Percentiles rank a stretch among this genome's conserved stretches.
Evolutionary conservation across 129 eudicot species (phyloP).

Genomic region (Centrapalus pauciflorus): DNA sequence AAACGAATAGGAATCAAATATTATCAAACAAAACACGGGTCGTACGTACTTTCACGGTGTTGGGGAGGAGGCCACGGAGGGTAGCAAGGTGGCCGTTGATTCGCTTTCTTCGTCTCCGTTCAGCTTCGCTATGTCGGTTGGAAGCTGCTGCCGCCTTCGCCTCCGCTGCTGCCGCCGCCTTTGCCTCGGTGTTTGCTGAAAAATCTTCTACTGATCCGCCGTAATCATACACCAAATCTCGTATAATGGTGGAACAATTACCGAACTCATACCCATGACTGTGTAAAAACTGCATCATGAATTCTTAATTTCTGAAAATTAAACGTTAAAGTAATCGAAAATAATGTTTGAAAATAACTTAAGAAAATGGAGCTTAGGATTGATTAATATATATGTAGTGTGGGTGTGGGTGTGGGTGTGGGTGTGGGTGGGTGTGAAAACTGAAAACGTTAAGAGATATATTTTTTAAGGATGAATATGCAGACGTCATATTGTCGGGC

Average conservation of each 20-base stretch:
- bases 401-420: background rate
- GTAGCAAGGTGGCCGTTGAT: slow-evolving; percentile 79
- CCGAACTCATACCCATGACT: slow-evolving; percentile 42
- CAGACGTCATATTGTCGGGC: slow-evolving; percentile 29
- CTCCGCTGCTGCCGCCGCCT: slow-evolving; percentile 29
- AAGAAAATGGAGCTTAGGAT: background rate
- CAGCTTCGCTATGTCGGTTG: slow-evolving; percentile 74
- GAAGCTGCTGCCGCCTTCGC: slow-evolving; percentile 58
- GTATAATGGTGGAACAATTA: slow-evolving; percentile 29
- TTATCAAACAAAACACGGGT: background rate
- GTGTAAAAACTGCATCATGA: slow-evolving; percentile 44
- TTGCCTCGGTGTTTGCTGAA: slow-evolving; percentile 9
- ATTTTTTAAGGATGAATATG: slow-evolving; percentile 18
- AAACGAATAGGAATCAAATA: background rate
- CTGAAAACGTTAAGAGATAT: too few species aligned
- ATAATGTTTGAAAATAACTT: background rate
- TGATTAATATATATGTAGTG: slow-evolving; percentile 4
- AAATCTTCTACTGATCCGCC: slow-evolving; percentile 14
- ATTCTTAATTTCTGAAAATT: background rate
- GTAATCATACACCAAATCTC: slow-evolving; percentile 27
- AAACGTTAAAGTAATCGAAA: background rate
- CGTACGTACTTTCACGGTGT: slow-evolving; percentile 48
- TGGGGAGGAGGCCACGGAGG: slow-evolving; percentile 77
- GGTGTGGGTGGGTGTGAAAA: background rate
- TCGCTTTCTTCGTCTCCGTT: slow-evolving; percentile 59